Evolutionary conservation across 495 filamentous ascomycete genomes (phyloP).

Genomic region (Amphirosellinia nigrospora): DNA sequence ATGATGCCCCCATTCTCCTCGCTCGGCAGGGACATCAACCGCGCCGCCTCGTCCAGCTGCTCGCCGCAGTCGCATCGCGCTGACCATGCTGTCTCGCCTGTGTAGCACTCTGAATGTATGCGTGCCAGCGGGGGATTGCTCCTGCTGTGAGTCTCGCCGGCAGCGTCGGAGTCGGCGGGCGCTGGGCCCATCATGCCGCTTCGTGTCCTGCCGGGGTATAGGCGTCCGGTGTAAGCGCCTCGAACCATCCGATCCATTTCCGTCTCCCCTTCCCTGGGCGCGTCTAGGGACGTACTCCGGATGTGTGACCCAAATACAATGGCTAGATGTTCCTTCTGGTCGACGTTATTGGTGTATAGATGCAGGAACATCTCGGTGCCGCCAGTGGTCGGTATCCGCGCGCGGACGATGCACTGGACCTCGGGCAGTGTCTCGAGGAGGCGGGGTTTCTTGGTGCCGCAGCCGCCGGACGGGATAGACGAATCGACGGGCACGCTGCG

Average conservation of each 20-base stretch:
- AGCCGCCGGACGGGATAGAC: slow-evolving; percentile 53
- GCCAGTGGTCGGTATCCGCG: slow-evolving; percentile 83
- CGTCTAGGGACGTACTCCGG: slow-evolving; percentile 78
- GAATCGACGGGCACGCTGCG: slow-evolving; percentile 62
- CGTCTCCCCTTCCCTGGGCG: slow-evolving; percentile 82
- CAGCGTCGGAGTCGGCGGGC: slow-evolving; percentile 33
- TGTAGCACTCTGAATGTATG: slow-evolving; percentile 99
- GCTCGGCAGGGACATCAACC: slow-evolving; percentile 83
- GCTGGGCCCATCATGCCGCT: slow-evolving; percentile 55
- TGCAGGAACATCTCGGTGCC: slow-evolving; percentile 98
- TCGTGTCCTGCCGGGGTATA: slow-evolving; percentile 83
- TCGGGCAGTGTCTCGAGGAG: slow-evolving; percentile 72
- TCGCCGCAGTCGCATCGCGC: slow-evolving; percentile 97
- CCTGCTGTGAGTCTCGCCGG: slow-evolving; percentile 6
- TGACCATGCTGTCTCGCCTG: slow-evolving; percentile 97
- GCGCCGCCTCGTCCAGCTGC: slow-evolving; percentile 94
- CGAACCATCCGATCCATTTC: slow-evolving; percentile 96
- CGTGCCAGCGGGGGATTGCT: slow-evolving; percentile 71
- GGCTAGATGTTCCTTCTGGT: slow-evolving; percentile 96
- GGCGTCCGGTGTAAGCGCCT: slow-evolving; percentile 85
- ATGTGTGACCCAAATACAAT: slow-evolving; percentile 94
- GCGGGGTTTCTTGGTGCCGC: slow-evolving; percentile 64
- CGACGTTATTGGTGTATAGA: slow-evolving; percentile 88
- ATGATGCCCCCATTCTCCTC: slow-evolving; percentile 82
- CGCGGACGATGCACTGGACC: slow-evolving; percentile 82